Base-by-base conservation (phyloP, 2,329 filamentous ascomycete genomes). In the Penicillium aurantiogriseum region DNA sequence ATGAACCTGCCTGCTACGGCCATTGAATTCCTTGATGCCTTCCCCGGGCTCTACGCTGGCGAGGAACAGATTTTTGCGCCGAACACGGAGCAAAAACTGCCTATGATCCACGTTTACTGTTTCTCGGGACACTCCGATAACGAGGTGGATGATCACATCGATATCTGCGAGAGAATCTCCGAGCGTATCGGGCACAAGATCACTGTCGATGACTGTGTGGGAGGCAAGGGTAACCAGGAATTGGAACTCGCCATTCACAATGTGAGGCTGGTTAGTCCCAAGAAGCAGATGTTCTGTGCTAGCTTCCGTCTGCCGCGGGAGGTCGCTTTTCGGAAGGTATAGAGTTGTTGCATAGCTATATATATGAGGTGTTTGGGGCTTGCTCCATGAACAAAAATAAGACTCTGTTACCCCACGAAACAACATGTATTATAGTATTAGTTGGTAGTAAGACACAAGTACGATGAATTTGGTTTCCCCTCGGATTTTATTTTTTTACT, bases 1-100 rank as follows among this genome's bases (percentile, higher is more conserved):
- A 97, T 99, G 91, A 99, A 99, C 76, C 87, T 99, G 17, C 94
- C 94, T 0, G 94, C 92, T 1, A 89, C 87, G 1, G 93, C 94
- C 1, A 88, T 94, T 59, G 87, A 89, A 57, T 99, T 99, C 72
- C 81, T 97, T 68, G 79, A 85, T 31, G 79, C 80, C 13, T 95
- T 92, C 80, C 84, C 86, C 21, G 93, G 94, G 5, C 76, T 96
- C 17, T 97, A 97, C 71, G 77, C 83, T n/a, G 86, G 86, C 3
- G 81, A 85, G 25, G 86, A 92, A 71, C 61, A 74, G 2, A 79
- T 91, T 1, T 92, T 93, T 65, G 70, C 76, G 29, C 85, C 87
- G 1, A 74, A 83, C 57, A 88, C 85, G 0, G 71, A 73, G 9
- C 79, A 79, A 11, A 80, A 81, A 59, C 79, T 97, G 47, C 94